A percentile compares a stretch with the other conserved stretches of the same genome.
Evolutionary conservation across 2,329 filamentous ascomycete genomes (phyloP).

Genomic region (Neurospora sp.): DNA sequence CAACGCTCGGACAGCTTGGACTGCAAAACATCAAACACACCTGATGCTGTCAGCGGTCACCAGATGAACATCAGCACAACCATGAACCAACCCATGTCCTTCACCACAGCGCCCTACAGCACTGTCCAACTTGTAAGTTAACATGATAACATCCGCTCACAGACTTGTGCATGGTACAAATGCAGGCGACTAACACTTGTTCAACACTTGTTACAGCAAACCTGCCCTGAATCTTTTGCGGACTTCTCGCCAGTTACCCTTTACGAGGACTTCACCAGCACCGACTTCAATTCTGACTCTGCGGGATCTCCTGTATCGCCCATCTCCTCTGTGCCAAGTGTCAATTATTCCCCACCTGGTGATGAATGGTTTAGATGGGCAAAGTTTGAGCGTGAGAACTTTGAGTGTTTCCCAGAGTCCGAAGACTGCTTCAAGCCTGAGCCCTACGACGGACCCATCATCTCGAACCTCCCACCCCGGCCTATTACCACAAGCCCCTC

Average conservation of each 20-base stretch:
- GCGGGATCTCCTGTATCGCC: conserved; percentile 26
- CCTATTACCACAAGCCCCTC: conserved; percentile 23
- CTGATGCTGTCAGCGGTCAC: background rate
- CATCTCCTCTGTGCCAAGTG: conserved; percentile 20
- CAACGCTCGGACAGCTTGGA: background rate
- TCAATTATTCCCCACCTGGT: conserved; percentile 19
- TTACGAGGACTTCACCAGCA: conserved; percentile 22
- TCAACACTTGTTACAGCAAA: background rate
- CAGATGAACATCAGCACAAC: background rate
- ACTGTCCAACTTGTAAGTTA: background rate
- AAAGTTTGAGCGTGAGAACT: conserved; percentile 12
- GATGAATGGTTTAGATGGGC: conserved; percentile 20
- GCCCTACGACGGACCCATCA: conserved; percentile 21
- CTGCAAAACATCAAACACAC: background rate
- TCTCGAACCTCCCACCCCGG: conserved; percentile 17
- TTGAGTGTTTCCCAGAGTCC: conserved; percentile 19
- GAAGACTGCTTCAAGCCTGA: conserved; percentile 24
- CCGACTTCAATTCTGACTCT: conserved; percentile 27
- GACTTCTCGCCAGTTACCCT: conserved; percentile 19
- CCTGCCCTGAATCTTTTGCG: background rate
- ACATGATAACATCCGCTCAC: background rate
- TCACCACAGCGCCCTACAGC: background rate
- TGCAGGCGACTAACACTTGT: background rate
- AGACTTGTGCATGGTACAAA: background rate
- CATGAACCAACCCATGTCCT: background rate